These are phyloP conservation scores for Fusarium pseudonygamai DNA, from an alignment of 2,329 filamentous ascomycete genomes.

Conservation along the genomic window DNA sequence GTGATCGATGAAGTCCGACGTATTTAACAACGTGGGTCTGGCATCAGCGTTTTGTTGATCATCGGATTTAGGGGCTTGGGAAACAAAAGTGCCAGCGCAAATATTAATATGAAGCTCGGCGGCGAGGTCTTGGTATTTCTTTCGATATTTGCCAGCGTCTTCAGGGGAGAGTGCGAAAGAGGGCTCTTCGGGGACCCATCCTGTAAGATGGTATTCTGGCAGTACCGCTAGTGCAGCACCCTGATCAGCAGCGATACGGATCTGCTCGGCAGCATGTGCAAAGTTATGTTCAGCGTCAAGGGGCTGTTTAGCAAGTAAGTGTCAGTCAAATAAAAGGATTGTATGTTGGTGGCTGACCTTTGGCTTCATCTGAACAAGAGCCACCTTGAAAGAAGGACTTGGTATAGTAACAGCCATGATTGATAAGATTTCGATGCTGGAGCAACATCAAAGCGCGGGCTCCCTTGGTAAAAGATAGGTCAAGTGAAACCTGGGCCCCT, in stretches of 20 bases:
- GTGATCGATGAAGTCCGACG: slow-evolving; percentile 77
- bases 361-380: slow-evolving; percentile 36
- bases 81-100: slow-evolving; percentile 80
- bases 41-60: slow-evolving; percentile 55
- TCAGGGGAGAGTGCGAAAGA: slow-evolving; percentile 64
- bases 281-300: slow-evolving; percentile 37
- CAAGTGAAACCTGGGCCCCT: not conserved
- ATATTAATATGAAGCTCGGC: slow-evolving; percentile 72
- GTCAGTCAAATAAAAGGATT: not conserved
- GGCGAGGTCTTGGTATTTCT: slow-evolving; percentile 70
- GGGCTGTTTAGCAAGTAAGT: slow-evolving; percentile 18
- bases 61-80: slow-evolving; percentile 8
- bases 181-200: slow-evolving; percentile 72
- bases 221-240: slow-evolving; percentile 63
- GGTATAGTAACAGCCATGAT: slow-evolving; percentile 17
- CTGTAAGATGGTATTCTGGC: slow-evolving; percentile 80
- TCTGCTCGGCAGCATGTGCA: slow-evolving; percentile 25
- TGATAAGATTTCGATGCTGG: not conserved
- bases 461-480: not conserved
- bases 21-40: slow-evolving; percentile 62
- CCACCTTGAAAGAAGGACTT: slow-evolving; percentile 27
- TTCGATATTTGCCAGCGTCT: slow-evolving; percentile 63
- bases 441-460: not conserved
- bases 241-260: slow-evolving; percentile 22
- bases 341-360: slow-evolving; percentile 14